Base-by-base conservation (phyloP, 2,329 filamentous ascomycete genomes). In the Fusarium equiseti region DNA sequence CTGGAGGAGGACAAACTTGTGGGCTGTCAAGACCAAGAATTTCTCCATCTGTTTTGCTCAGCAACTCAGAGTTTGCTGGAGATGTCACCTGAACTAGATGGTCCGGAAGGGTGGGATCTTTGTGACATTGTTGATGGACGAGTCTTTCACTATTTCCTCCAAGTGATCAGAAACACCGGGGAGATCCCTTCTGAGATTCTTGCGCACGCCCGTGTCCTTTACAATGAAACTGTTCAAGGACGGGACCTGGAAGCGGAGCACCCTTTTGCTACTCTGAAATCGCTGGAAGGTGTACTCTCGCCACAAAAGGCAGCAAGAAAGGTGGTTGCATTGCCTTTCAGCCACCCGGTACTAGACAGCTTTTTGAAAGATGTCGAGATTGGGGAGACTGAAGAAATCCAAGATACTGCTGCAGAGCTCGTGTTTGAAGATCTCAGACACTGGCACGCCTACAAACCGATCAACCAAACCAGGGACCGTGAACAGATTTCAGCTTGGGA, bases 381-480 rank as follows among this genome's bases (percentile, higher is more conserved):
- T 13, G 72, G 78, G 1, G 76, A 80, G 8, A 73, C 77, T 12
- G 56, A 70, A 7, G 74, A 78, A 26, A 66, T 77, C 22, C 35
- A 53, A 2, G 63, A 71, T 6, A 50, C 71, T 2, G 45, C 62
- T 11, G 70, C 79, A 65, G 80, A 79, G 50, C 73, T 84, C 18
- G 50, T 70, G 24, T 87, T 85, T 70, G 74, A 81, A 62, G 86
- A 89, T 59, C 77, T 85, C 5, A 79, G 81, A 0, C 88, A 92
- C 74, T 92, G 89, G 90, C 89, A 91, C 70, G 89, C 88, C 58
- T 81, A 84, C 35, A 88, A 87, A 70, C 84, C 82, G 27, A 81
- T 84, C 1, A 69, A 89, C 5, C 83, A 86, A 27, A 70, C 76
- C 3, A 85, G 83, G 57, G 55, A 58, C 7, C 42, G 58, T 8